Percentiles rank a stretch among this genome's conserved stretches.
phyloP scores from a whole-genome alignment of 2,329 filamentous ascomycete species.

The Endothia cerciana region DNA sequence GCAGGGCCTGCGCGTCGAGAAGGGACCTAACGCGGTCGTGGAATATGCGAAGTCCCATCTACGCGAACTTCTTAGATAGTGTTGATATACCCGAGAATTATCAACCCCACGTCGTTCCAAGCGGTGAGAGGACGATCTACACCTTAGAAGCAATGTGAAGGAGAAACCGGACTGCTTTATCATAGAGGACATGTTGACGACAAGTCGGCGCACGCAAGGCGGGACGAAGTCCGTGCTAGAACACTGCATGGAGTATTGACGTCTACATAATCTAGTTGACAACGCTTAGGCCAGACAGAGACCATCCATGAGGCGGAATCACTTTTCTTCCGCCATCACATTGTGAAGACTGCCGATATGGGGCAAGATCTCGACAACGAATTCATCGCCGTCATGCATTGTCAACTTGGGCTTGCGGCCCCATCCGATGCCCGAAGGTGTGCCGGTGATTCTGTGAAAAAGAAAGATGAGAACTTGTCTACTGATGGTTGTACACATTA shows the following conservation, averaged over 20 bases:
- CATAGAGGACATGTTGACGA: background rate
- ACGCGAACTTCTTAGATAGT: constrained; percentile 34
- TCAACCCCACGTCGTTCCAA: background rate
- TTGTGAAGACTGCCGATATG: constrained; percentile 49
- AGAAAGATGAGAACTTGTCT: too few species aligned
- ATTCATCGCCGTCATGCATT: constrained; percentile 46
- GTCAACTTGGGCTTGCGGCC: constrained; percentile 43
- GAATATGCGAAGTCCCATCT: constrained; percentile 51
- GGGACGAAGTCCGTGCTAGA: background rate
- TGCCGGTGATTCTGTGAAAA: constrained; percentile 42
- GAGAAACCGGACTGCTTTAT: background rate
- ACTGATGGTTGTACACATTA: too few species aligned
- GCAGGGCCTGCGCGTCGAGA: constrained; percentile 54
- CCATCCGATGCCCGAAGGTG: constrained; percentile 47
- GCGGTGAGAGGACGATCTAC: background rate
- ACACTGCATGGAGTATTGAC: background rate
- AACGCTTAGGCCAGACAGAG: background rate
- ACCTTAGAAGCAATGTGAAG: background rate
- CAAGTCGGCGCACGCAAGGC: too few species aligned
- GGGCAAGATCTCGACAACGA: constrained; percentile 47
- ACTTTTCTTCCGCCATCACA: constrained; percentile 43
- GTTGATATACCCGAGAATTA: background rate
- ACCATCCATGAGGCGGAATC: constrained; percentile 5
- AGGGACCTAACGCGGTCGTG: constrained; percentile 55
- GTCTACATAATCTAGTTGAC: background rate